Evolutionary conservation across 1,139 yeast genomes (phyloP).

Genomic region (Hanseniaspora uvarum): DNA sequence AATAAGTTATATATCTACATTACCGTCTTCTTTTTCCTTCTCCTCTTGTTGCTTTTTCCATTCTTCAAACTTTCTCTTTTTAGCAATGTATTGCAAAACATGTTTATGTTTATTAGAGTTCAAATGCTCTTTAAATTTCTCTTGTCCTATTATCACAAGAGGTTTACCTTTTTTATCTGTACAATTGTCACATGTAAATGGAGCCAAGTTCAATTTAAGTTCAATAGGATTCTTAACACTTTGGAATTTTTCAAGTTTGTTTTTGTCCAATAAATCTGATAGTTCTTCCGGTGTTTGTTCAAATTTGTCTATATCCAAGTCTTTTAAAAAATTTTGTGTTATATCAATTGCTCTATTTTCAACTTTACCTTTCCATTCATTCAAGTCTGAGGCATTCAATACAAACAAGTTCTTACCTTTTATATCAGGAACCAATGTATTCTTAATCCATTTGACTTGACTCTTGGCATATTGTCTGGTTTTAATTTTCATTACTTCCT

Average conservation of each 20-base stretch:
- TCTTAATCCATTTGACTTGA: slow-evolving; percentile 89
- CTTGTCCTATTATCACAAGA: slow-evolving; percentile 62
- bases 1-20: not conserved
- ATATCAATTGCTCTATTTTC: slow-evolving; percentile 45
- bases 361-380: slow-evolving; percentile 51
- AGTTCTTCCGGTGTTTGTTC: slow-evolving; percentile 37
- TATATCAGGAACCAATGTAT: slow-evolving; percentile 56
- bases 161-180: slow-evolving; percentile 45
- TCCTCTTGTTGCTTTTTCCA: slow-evolving; percentile 28
- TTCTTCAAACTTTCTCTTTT: slow-evolving; percentile 38
- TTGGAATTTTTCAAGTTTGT: slow-evolving; percentile 11
- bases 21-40: not conserved
- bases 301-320: slow-evolving; percentile 30
- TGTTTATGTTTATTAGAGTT: slow-evolving; percentile 54
- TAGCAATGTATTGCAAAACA: slow-evolving; percentile 34
- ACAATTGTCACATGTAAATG: slow-evolving; percentile 59
- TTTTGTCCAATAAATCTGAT: slow-evolving; percentile 3
- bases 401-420: slow-evolving; percentile 58
- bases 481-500: slow-evolving; percentile 68
- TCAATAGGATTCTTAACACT: slow-evolving; percentile 20
- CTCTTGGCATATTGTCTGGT: slow-evolving; percentile 81
- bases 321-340: slow-evolving; percentile 36
- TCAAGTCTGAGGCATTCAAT: slow-evolving; percentile 66
- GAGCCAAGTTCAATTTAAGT: slow-evolving; percentile 43
- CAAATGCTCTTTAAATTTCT: slow-evolving; percentile 58